Conservation (phyloP, 2,329 filamentous ascomycete species). For the Cryphonectria parasitica region DNA sequence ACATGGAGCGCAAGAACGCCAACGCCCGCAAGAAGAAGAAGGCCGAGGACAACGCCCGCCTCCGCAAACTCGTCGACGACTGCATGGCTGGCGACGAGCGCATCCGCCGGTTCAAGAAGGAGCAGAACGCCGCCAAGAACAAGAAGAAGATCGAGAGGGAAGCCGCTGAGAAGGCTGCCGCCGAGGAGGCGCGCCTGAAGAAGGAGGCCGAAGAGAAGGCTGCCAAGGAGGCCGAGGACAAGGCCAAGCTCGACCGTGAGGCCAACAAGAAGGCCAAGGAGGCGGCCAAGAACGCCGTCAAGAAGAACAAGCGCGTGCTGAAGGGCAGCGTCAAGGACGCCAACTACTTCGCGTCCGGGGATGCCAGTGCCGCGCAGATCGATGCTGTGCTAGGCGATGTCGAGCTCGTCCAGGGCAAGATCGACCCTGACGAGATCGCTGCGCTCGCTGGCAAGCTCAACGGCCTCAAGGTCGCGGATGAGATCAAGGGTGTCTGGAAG, state of each 20-base stretch:
- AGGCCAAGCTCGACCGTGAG: conserved; percentile 83
- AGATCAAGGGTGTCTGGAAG: conserved; percentile 84
- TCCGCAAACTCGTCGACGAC: conserved; percentile 89
- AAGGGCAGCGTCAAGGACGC: conserved; percentile 94
- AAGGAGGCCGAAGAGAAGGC: conserved; percentile 83
- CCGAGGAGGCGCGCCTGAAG: conserved; percentile 81
- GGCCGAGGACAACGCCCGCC: conserved; percentile 91
- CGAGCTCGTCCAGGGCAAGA: conserved; percentile 83
- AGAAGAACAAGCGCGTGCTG: conserved; percentile 99
- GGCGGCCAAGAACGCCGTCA: conserved; percentile 96
- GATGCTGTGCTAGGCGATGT: conserved; percentile 84
- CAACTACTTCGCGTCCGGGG: conserved; percentile 86
- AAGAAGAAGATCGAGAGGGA: conserved; percentile 91
- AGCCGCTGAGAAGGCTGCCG: conserved; percentile 83
- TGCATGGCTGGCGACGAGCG: conserved; percentile 84
- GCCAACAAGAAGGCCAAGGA: conserved; percentile 95
- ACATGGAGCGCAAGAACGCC: conserved; percentile 97
- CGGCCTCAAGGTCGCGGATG: conserved; percentile 75
- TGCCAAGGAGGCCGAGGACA: conserved; percentile 81
- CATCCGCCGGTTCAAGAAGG: conserved; percentile 95
- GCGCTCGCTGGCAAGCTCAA: conserved; percentile 79
- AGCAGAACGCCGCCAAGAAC: conserved; percentile 92
- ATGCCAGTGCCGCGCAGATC: conserved; percentile 75
- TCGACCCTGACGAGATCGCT: conserved; percentile 90
- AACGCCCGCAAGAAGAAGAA: conserved; percentile 99